A percentile compares a stretch with the other conserved stretches of the same genome.
phyloP scores from a whole-genome alignment of 441 rosid genomes.

The Gossypium schwendimanii region DNA sequence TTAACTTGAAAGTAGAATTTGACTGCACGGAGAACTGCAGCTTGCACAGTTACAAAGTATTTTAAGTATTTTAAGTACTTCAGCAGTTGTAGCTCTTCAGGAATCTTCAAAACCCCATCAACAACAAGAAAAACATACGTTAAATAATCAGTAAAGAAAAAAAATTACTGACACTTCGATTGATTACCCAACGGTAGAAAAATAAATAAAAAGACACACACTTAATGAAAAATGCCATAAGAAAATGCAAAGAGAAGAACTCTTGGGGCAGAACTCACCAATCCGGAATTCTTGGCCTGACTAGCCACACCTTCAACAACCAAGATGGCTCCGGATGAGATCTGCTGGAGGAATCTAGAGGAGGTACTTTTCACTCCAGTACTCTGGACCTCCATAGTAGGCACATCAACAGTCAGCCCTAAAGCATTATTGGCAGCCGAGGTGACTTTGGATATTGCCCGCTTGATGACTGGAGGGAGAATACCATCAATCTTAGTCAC shows the following conservation, averaged over 20 bases:
- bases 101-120: slow-evolving; percentile 18
- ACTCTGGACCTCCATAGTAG: slow-evolving; percentile 48
- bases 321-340: neutral
- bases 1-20: slow-evolving; percentile 62
- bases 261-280: neutral
- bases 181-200: neutral
- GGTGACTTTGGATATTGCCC: slow-evolving; percentile 53
- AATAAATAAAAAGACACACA: no score
- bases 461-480: slow-evolving; percentile 59
- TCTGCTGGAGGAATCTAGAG: slow-evolving; percentile 27
- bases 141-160: neutral
- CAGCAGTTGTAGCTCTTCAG: slow-evolving; percentile 44
- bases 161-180: neutral
- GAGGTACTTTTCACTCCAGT: slow-evolving; percentile 61
- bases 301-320: neutral
- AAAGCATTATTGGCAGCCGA: slow-evolving; percentile 65
- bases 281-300: neutral
- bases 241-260: neutral
- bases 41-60: slow-evolving; percentile 43
- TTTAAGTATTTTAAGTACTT: slow-evolving; percentile 51
- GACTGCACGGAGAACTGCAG: slow-evolving; percentile 48
- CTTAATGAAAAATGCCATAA: no score
- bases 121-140: neutral
- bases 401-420: slow-evolving; percentile 25
- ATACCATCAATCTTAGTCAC: slow-evolving; percentile 46